Percentiles rank a stretch among this genome's conserved stretches.
phyloP scores from a whole-genome alignment of 2,329 filamentous ascomycete genomes.

The Epichloe typhina region DNA sequence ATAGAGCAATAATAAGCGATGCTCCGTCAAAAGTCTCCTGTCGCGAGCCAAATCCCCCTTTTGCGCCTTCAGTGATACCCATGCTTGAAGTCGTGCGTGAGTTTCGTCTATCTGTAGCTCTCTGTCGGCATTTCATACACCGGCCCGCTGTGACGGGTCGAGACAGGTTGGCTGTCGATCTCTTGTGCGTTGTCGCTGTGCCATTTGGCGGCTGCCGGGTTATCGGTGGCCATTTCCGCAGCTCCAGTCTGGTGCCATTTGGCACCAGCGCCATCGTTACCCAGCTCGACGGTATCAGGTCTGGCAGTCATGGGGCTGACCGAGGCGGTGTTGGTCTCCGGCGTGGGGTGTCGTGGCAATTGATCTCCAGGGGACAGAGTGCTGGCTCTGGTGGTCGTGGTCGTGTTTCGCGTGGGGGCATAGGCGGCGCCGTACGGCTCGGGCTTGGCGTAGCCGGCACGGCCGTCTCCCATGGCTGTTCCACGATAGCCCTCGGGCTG shows the following conservation, averaged over 20 bases:
- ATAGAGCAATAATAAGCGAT: not conserved
- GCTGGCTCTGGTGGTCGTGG: constrained; percentile 8
- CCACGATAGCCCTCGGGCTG: constrained; percentile 25
- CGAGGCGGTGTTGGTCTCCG: constrained; percentile 9
- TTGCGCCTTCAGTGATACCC: not conserved
- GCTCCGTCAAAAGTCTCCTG: not conserved
- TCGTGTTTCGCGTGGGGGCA: constrained; percentile 11
- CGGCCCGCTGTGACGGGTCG: constrained; percentile 20
- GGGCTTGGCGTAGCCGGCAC: constrained; percentile 26
- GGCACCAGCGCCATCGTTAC: constrained; percentile 4
- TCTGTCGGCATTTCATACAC: constrained; percentile 31
- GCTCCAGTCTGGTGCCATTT: constrained; percentile 6
- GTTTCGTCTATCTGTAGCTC: constrained; percentile 17
- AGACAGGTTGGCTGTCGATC: constrained; percentile 24
- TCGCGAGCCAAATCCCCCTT: not conserved
- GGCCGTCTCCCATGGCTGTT: constrained; percentile 25
- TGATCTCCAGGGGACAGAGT: constrained; percentile 9
- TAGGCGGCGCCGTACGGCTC: constrained; percentile 20
- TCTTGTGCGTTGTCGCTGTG: constrained; percentile 23
- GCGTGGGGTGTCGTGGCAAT: constrained; percentile 14
- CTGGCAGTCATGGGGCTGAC: constrained; percentile 7
- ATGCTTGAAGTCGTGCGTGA: not conserved
- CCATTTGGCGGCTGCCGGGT: constrained; percentile 19
- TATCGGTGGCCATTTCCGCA: constrained; percentile 22
- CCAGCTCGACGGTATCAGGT: constrained; percentile 8